phyloP scores from a whole-genome alignment of 768 basidiomycete species.

The Boletus tomentosulus region DNA sequence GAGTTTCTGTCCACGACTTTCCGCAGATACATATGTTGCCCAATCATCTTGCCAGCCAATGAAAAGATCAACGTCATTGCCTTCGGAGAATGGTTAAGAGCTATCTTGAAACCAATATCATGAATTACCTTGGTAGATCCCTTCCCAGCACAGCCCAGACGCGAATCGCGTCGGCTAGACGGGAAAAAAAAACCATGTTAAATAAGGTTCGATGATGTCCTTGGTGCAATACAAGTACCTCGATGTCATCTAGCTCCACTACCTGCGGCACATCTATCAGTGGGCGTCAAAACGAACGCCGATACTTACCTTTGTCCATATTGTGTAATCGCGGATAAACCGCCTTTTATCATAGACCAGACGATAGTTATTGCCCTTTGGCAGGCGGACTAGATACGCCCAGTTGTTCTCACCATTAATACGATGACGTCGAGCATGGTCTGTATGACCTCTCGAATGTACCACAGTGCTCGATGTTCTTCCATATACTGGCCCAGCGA shows the following conservation, averaged over 20 bases:
- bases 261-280: slow-evolving; percentile 19
- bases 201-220: neutral
- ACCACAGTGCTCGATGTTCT: slow-evolving; percentile 20
- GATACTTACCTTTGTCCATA: slow-evolving; percentile 29
- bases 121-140: slow-evolving; percentile 23
- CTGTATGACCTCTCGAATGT: slow-evolving; percentile 30
- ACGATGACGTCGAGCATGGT: slow-evolving; percentile 31
- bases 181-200: neutral
- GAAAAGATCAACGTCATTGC: slow-evolving; percentile 24
- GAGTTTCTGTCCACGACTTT: slow-evolving; percentile 29
- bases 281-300: neutral
- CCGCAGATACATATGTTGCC: slow-evolving; percentile 20
- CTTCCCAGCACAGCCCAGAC: slow-evolving; percentile 12
- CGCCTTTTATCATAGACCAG: slow-evolving; percentile 26
- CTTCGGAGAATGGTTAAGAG: slow-evolving; percentile 10
- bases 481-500: slow-evolving; percentile 1
- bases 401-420: slow-evolving; percentile 31
- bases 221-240: slow-evolving; percentile 10
- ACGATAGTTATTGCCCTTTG: slow-evolving; percentile 23
- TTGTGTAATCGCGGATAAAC: slow-evolving; percentile 15
- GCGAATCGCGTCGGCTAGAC: slow-evolving; percentile 26
- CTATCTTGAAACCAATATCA: neutral
- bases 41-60: slow-evolving; percentile 27
- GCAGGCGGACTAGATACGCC: slow-evolving; percentile 30
- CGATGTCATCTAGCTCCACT: slow-evolving; percentile 30